Percentiles rank a stretch among this genome's conserved stretches.
Evolutionary conservation across 2,329 filamentous ascomycete species (phyloP).

Genomic region (Penicillium sp.): DNA sequence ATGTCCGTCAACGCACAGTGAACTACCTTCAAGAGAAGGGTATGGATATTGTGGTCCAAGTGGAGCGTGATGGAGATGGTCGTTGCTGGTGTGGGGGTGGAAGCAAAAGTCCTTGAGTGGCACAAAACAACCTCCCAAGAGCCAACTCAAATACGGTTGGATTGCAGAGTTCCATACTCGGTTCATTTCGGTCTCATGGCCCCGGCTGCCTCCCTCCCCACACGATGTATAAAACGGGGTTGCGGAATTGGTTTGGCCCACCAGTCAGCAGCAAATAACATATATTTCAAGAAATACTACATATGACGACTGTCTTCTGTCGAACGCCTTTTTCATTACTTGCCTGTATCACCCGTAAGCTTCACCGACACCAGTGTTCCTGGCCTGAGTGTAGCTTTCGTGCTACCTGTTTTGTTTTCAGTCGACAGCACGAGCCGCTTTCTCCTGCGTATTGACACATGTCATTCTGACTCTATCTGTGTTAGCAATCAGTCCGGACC

Average conservation of each 20-base stretch:
- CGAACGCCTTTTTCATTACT: neutral
- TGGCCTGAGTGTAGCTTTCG: neutral
- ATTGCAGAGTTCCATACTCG: neutral
- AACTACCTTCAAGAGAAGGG: slow-evolving; percentile 70
- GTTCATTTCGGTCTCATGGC: neutral
- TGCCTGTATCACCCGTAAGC: slow-evolving; percentile 12
- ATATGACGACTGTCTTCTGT: neutral
- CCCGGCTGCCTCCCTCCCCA: slow-evolving; percentile 2
- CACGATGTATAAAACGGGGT: slow-evolving; percentile 16
- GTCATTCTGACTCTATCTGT: neutral
- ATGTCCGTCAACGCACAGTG: slow-evolving; percentile 77
- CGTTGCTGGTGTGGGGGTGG: slow-evolving; percentile 65
- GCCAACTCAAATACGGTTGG: neutral
- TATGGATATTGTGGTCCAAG: slow-evolving; percentile 83
- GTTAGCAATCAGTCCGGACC: neutral
- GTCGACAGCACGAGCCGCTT: neutral
- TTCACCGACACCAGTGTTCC: neutral
- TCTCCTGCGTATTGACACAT: neutral
- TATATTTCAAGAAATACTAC: neutral
- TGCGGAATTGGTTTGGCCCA: slow-evolving; percentile 8
- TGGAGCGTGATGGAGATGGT: slow-evolving; percentile 79
- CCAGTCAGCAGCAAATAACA: slow-evolving; percentile 6
- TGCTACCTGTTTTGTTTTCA: slow-evolving; percentile 5
- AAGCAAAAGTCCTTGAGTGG: slow-evolving; percentile 31
- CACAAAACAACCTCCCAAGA: neutral